Conservation (phyloP, 768 basidiomycete genomes). For the Leccinum arenicola region DNA sequence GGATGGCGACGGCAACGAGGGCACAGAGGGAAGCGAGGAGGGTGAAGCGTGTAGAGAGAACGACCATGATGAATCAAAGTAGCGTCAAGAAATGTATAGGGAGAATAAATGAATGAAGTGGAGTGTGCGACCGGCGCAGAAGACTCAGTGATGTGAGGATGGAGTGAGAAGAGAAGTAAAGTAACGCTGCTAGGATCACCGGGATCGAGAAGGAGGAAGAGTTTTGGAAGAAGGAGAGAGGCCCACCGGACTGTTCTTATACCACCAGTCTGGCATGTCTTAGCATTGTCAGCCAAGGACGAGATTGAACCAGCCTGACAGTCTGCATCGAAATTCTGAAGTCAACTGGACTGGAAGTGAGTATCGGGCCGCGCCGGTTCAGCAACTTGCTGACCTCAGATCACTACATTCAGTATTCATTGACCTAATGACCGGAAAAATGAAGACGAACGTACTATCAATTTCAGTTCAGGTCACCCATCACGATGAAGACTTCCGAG, state of each 20-base stretch:
- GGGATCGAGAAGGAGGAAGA: slow-evolving; percentile 46
- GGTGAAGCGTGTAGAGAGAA: slow-evolving; percentile 46
- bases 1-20: slow-evolving; percentile 37
- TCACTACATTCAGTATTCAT: background rate
- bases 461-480: background rate
- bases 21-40: slow-evolving; percentile 44
- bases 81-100: slow-evolving; percentile 12
- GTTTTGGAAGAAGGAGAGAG: slow-evolving; percentile 32
- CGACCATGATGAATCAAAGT: slow-evolving; percentile 42
- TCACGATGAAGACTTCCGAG: background rate
- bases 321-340: slow-evolving; percentile 10
- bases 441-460: background rate
- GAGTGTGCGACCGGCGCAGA: slow-evolving; percentile 24
- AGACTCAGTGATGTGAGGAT: slow-evolving; percentile 20
- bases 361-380: background rate
- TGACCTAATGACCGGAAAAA: background rate
- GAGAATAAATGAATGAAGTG: slow-evolving; percentile 8
- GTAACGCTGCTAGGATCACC: slow-evolving; percentile 43
- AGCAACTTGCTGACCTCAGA: background rate
- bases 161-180: slow-evolving; percentile 17
- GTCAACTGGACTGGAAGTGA: background rate
- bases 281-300: slow-evolving; percentile 17
- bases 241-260: slow-evolving; percentile 20
- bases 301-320: slow-evolving; percentile 8
- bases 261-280: slow-evolving; percentile 16